Evolutionary conservation across 441 rosid species (phyloP).

Genomic region (Gossypium davidsonii): DNA sequence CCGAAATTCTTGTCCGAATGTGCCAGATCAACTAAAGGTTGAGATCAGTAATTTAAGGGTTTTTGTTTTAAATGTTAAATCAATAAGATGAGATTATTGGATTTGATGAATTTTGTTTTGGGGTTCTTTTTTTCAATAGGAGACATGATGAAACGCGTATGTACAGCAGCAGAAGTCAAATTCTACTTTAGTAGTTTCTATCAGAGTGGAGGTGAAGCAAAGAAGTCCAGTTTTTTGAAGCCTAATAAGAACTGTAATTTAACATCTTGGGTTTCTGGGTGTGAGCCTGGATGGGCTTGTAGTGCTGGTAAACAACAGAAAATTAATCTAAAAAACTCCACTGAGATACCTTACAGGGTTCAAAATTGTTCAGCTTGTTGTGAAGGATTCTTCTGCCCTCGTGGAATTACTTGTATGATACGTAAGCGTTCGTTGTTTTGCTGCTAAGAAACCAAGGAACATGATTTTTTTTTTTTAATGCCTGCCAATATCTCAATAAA

Average conservation of each 20-base stretch:
- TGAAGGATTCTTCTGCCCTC: slow-evolving; percentile 95
- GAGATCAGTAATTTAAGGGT: neutral
- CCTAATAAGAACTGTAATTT: slow-evolving; percentile 92
- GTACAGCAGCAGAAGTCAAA: slow-evolving; percentile 88
- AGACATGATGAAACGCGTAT: slow-evolving; percentile 56
- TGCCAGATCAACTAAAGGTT: slow-evolving; percentile 53
- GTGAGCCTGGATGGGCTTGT: slow-evolving; percentile 98
- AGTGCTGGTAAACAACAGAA: slow-evolving; percentile 33
- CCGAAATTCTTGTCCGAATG: slow-evolving; percentile 55
- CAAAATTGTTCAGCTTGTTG: slow-evolving; percentile 59
- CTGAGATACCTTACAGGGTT: slow-evolving; percentile 51
- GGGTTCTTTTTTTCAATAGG: slow-evolving; percentile 33
- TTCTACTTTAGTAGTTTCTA: slow-evolving; percentile 63
- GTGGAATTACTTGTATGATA: slow-evolving; percentile 93
- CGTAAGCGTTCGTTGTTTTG: slow-evolving; percentile 45
- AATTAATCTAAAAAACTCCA: slow-evolving; percentile 48
- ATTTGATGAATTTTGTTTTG: slow-evolving; percentile 1
- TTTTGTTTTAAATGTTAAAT: neutral
- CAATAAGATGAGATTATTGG: neutral
- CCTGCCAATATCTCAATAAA: no score
- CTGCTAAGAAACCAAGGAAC: neutral
- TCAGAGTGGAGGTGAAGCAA: slow-evolving; percentile 24
- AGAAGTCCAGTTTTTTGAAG: slow-evolving; percentile 41
- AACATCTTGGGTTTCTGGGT: slow-evolving; percentile 76
- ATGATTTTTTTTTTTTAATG: neutral